These are phyloP conservation scores for Aspergillus fischeri DNA, from an alignment of 2,329 filamentous ascomycete species.

Conservation along the genomic window DNA sequence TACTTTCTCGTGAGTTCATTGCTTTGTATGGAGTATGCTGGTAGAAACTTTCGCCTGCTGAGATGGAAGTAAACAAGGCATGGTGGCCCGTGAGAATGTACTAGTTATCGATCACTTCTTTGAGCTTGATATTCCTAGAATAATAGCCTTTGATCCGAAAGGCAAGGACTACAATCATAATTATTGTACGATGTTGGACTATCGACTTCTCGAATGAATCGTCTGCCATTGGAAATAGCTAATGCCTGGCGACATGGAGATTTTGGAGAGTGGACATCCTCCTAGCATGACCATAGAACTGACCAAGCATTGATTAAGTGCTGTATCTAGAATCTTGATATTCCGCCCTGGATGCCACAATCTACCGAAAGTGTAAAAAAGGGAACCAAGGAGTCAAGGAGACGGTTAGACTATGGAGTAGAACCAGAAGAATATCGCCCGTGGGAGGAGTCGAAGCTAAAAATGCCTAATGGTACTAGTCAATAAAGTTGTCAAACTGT, in stretches of 20 bases:
- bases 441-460: slow-evolving; percentile 1
- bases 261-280: background rate
- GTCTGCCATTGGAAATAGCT: background rate
- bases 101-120: background rate
- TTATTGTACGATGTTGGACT: background rate
- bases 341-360: background rate
- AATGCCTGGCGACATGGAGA: background rate
- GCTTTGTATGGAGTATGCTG: background rate
- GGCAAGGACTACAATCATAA: background rate
- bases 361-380: background rate
- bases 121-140: background rate
- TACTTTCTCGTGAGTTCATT: background rate
- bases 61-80: background rate
- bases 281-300: background rate
- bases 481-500: background rate
- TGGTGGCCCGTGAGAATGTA: background rate
- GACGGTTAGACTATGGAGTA: slow-evolving; percentile 7
- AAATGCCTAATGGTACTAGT: background rate
- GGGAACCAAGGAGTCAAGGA: background rate
- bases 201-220: background rate
- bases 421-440: slow-evolving; percentile 13
- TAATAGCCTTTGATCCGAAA: background rate
- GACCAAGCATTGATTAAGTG: background rate
- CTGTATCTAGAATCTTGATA: background rate
- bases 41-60: background rate